Conservation (phyloP, 805 yeast genomes). For the Ogataea methanolica region DNA sequence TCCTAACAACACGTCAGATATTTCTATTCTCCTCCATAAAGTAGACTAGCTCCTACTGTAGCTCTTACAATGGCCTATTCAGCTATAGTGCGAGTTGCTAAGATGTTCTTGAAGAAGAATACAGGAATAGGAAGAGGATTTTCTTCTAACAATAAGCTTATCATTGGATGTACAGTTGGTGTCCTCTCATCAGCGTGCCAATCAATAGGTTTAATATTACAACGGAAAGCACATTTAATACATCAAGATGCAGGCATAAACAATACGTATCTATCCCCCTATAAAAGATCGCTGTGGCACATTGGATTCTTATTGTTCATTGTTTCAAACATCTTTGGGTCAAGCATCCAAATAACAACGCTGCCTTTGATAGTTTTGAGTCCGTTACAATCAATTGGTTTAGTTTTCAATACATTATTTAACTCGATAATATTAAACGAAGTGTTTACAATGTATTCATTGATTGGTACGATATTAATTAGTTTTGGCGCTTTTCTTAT, state of each 20-base stretch:
- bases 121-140: too few species aligned
- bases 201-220: constrained; percentile 76
- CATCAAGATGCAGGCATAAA: constrained; percentile 28
- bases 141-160: constrained; percentile 23
- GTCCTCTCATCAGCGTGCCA: constrained; percentile 73
- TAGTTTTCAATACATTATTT: constrained; percentile 79
- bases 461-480: constrained; percentile 63
- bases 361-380: constrained; percentile 75
- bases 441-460: constrained; percentile 51
- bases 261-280: constrained; percentile 25
- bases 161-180: constrained; percentile 65
- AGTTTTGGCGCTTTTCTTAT: constrained; percentile 72
- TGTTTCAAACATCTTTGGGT: constrained; percentile 71
- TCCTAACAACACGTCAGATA: too few species aligned
- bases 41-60: too few species aligned
- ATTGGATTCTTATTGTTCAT: constrained; percentile 69
- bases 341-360: constrained; percentile 78
- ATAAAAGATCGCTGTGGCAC: constrained; percentile 64
- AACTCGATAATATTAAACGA: constrained; percentile 67
- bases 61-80: too few species aligned
- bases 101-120: too few species aligned
- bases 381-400: constrained; percentile 81
- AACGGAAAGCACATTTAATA: constrained; percentile 67
- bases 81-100: too few species aligned
- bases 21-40: too few species aligned